Conservation (phyloP, 2,329 filamentous ascomycete genomes). For the Diplodia intermedia region DNA sequence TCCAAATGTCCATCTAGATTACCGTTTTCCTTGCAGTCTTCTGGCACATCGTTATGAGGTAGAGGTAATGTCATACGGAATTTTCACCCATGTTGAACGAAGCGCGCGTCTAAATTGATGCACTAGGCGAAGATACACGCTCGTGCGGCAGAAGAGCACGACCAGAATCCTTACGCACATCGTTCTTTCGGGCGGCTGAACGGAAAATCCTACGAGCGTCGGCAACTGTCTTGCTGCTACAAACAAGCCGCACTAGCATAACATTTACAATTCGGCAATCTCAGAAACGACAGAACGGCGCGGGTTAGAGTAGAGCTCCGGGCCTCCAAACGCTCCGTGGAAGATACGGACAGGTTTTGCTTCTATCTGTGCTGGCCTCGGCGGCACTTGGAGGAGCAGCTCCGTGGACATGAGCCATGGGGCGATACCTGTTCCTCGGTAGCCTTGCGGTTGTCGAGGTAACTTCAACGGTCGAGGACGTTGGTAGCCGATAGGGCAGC, state of each 20-base stretch:
- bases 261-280: slow-evolving; percentile 15
- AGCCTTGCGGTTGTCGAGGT: background rate
- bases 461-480: background rate
- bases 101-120: background rate
- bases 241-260: slow-evolving; percentile 1
- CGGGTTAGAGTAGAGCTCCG: background rate
- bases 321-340: slow-evolving; percentile 17
- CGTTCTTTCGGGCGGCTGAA: background rate
- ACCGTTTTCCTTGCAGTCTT: background rate
- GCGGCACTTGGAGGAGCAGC: background rate
- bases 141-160: background rate
- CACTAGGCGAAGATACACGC: background rate
- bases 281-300: background rate
- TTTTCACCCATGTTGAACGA: background rate
- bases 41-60: background rate
- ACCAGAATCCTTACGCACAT: background rate
- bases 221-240: background rate
- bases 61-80: background rate
- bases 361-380: background rate
- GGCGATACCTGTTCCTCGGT: background rate
- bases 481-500: slow-evolving; percentile 4
- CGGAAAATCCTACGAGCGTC: slow-evolving; percentile 3
- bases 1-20: background rate
- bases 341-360: slow-evolving; percentile 2
- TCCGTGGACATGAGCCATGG: background rate